phyloP scores from a whole-genome alignment of 1,139 yeast species.

The Zygoascus sp. region DNA sequence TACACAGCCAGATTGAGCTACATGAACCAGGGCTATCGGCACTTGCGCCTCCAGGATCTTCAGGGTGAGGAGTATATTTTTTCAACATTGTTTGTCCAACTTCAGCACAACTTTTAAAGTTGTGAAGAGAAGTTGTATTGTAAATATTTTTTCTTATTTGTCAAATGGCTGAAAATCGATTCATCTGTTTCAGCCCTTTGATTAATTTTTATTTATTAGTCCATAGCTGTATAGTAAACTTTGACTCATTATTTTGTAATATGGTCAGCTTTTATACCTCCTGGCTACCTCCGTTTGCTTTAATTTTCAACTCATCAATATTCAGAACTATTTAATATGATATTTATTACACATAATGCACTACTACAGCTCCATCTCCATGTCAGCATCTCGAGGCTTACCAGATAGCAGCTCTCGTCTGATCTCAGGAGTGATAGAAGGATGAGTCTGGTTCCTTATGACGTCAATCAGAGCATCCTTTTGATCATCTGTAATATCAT shows the following conservation, averaged over 20 bases:
- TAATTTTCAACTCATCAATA: no score
- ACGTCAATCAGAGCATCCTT: conserved; percentile 90
- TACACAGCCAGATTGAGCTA: conserved; percentile 46
- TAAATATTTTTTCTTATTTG: conserved; percentile 10
- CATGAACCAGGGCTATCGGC: conserved; percentile 73
- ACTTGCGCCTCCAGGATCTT: conserved; percentile 65
- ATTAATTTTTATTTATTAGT: not conserved
- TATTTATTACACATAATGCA: not conserved
- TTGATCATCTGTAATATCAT: conserved; percentile 96
- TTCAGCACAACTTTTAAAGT: conserved; percentile 7
- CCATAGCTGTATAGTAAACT: not conserved
- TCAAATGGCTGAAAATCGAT: conserved; percentile 1
- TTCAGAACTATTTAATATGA: no score
- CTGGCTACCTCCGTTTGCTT: no score
- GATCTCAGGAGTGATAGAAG: conserved; percentile 86
- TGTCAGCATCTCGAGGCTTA: conserved; percentile 40
- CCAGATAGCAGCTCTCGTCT: conserved; percentile 92
- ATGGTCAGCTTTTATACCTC: not conserved
- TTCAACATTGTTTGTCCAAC: conserved; percentile 64
- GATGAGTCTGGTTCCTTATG: conserved; percentile 84
- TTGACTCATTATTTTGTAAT: no score
- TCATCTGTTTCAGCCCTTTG: not conserved
- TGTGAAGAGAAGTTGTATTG: not conserved
- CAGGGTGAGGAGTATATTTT: conserved; percentile 80
- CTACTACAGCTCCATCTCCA: conserved; percentile 17